Evolutionary conservation across 2,329 filamentous ascomycete species (phyloP).

Genomic region (Eutypa lata): DNA sequence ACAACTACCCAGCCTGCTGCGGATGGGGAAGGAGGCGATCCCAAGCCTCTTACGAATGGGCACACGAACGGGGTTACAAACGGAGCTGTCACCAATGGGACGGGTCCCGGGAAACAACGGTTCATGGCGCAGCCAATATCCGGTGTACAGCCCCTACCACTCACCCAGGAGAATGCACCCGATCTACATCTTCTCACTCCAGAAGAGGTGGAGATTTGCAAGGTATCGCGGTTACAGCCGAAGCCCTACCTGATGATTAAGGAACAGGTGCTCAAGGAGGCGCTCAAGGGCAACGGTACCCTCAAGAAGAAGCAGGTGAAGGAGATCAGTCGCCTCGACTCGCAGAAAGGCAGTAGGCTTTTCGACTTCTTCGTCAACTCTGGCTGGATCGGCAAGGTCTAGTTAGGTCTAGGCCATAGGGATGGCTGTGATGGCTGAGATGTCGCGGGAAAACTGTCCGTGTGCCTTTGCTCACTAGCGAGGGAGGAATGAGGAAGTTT

Average conservation of each 20-base stretch:
- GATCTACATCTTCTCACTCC: constrained; percentile 83
- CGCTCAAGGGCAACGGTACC: constrained; percentile 80
- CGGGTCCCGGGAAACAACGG: constrained; percentile 46
- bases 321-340: constrained; percentile 80
- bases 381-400: constrained; percentile 89
- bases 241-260: constrained; percentile 97
- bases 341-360: constrained; percentile 78
- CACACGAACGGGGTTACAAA: constrained; percentile 31
- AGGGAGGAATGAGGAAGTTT: no score
- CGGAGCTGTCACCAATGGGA: constrained; percentile 37
- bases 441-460: no score
- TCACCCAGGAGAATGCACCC: constrained; percentile 72
- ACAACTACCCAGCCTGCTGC: constrained; percentile 22
- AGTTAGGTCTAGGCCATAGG: constrained; percentile 3
- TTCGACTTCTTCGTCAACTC: constrained; percentile 94
- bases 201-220: constrained; percentile 84
- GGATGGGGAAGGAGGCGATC: constrained; percentile 45
- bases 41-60: constrained; percentile 53
- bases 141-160: constrained; percentile 60
- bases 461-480: no score
- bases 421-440: no score
- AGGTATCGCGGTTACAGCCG: constrained; percentile 77
- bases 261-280: constrained; percentile 85
- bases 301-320: constrained; percentile 93
- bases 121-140: constrained; percentile 55